Conservation (phyloP, 495 filamentous ascomycete species). For the Aspergillus nanangensis region DNA sequence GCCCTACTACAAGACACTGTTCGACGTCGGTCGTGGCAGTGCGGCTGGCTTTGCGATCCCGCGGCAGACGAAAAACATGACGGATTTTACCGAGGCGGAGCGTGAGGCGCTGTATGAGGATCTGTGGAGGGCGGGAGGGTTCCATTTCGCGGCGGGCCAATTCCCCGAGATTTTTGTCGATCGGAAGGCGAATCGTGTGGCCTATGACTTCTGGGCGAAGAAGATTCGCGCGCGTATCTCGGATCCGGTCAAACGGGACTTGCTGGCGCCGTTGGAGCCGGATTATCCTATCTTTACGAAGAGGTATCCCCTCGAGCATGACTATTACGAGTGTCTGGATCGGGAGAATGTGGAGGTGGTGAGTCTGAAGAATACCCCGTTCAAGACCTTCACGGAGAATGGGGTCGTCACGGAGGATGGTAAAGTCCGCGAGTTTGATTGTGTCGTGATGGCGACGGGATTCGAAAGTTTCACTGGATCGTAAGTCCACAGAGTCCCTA, state of each 20-base stretch:
- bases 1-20: slow-evolving; percentile 35
- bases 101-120: slow-evolving; percentile 40
- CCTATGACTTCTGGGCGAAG: slow-evolving; percentile 51
- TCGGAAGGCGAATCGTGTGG: slow-evolving; percentile 36
- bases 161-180: slow-evolving; percentile 46
- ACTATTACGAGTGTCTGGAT: slow-evolving; percentile 55
- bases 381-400: slow-evolving; percentile 33
- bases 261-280: slow-evolving; percentile 46
- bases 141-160: slow-evolving; percentile 41
- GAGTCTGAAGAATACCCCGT: slow-evolving; percentile 39
- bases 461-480: slow-evolving; percentile 33
- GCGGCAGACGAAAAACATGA: slow-evolving; percentile 30
- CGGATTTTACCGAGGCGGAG: slow-evolving; percentile 42
- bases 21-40: slow-evolving; percentile 24
- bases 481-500: slow-evolving; percentile 14
- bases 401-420: slow-evolving; percentile 42
- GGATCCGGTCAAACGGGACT: slow-evolving; percentile 41
- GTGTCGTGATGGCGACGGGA: slow-evolving; percentile 51
- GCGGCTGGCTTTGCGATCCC: slow-evolving; percentile 41
- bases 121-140: slow-evolving; percentile 46
- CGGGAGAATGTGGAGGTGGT: slow-evolving; percentile 48
- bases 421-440: slow-evolving; percentile 40
- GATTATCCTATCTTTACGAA: slow-evolving; percentile 49
- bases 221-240: slow-evolving; percentile 43
- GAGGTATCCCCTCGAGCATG: slow-evolving; percentile 45